phyloP scores from a whole-genome alignment of 208 protist species.

The Wallacemonas rigidus region DNA sequence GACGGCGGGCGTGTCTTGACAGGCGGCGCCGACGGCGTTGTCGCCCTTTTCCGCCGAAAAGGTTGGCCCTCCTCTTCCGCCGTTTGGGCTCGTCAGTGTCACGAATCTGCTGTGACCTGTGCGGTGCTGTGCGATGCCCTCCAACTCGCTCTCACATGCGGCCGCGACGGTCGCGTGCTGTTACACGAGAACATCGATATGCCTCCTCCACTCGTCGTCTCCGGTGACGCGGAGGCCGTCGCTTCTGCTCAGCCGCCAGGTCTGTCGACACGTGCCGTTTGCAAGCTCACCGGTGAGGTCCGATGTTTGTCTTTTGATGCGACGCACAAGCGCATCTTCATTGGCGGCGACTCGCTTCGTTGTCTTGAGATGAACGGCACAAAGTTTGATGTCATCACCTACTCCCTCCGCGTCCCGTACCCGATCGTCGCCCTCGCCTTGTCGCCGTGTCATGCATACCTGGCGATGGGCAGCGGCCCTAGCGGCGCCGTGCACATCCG shows the following conservation, averaged over 20 bases:
- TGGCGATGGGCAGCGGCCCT: slow-evolving; percentile 71
- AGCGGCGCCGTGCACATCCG: slow-evolving; percentile 39
- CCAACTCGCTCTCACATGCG: slow-evolving; percentile 59
- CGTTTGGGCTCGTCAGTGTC: slow-evolving; percentile 75
- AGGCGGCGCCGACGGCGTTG: slow-evolving; percentile 77
- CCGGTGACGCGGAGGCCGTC: not conserved
- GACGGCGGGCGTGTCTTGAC: slow-evolving; percentile 58
- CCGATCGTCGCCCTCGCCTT: slow-evolving; percentile 64
- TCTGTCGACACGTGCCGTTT: slow-evolving; percentile 59
- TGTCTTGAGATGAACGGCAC: slow-evolving; percentile 54
- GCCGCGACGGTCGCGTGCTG: slow-evolving; percentile 73
- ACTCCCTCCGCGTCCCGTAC: slow-evolving; percentile 64
- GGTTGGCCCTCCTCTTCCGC: slow-evolving; percentile 41
- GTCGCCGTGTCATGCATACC: slow-evolving; percentile 58
- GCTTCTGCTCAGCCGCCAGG: not conserved
- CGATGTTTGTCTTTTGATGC: slow-evolving; percentile 71
- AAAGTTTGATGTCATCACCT: slow-evolving; percentile 51
- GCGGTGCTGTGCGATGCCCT: slow-evolving; percentile 56
- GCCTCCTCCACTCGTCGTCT: too few species aligned
- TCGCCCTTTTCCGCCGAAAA: slow-evolving; percentile 54
- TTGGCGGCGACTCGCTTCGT: slow-evolving; percentile 84
- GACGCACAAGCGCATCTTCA: slow-evolving; percentile 61
- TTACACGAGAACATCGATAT: slow-evolving; percentile 65
- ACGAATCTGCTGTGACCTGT: slow-evolving; percentile 64
- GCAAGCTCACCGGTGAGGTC: slow-evolving; percentile 80